Conservation (phyloP, 1,139 yeast species). For the Chernovozyma sophiae-reginae region DNA sequence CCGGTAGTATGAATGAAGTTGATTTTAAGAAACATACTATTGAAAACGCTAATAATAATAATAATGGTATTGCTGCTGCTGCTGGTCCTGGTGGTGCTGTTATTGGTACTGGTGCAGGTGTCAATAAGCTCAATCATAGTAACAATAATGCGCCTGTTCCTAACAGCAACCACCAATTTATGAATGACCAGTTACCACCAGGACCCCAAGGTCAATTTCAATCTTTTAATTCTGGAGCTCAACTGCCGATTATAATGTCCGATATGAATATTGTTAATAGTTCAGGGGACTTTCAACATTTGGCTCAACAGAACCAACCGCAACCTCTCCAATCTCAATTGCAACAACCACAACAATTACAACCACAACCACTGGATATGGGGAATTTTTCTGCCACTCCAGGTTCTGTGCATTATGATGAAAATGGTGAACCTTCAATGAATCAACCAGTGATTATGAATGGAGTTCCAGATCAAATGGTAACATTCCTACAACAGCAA, state of each 20-base stretch:
- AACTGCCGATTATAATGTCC: not conserved
- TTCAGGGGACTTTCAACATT: not conserved
- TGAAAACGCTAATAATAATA: not conserved
- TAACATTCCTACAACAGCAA: slow-evolving; percentile 69
- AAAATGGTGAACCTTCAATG: not conserved
- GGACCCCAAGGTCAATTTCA: not conserved
- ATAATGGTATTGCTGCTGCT: not conserved
- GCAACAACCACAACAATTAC: slow-evolving; percentile 2
- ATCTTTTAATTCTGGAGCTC: not conserved
- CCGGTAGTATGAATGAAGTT: slow-evolving; percentile 55
- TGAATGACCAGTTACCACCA: not conserved
- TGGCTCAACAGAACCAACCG: not conserved
- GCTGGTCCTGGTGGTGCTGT: too few relatives aligned
- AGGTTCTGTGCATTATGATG: slow-evolving; percentile 1
- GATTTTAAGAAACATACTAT: slow-evolving; percentile 2
- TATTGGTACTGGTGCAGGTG: too few relatives aligned
- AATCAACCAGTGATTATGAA: slow-evolving; percentile 2
- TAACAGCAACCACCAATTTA: too few relatives aligned
- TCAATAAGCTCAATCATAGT: too few relatives aligned
- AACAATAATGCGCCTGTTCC: too few relatives aligned
- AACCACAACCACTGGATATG: slow-evolving; percentile 1
- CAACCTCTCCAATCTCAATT: not conserved
- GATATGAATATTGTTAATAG: not conserved
- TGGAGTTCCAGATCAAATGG: slow-evolving; percentile 42
- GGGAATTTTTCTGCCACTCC: not conserved